A percentile compares a stretch with the other conserved stretches of the same genome.
Evolutionary conservation across 768 basidiomycete genomes (phyloP).

Genomic region (Termitomyces sp.): DNA sequence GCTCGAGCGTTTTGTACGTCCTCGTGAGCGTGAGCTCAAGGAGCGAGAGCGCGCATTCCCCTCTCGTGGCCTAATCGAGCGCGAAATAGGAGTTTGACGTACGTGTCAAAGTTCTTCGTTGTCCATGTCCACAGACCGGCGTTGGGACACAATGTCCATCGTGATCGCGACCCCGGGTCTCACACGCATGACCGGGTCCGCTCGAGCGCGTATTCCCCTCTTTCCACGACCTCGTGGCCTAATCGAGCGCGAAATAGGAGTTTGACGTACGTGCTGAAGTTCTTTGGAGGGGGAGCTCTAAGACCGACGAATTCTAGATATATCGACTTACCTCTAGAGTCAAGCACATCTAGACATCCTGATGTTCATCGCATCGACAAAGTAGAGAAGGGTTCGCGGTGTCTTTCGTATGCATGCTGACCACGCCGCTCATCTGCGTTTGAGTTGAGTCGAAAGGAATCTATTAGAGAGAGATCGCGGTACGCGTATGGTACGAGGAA

Average conservation of each 20-base stretch:
- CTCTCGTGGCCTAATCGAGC: background rate
- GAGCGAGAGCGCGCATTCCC: background rate
- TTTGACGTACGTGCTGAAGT: background rate
- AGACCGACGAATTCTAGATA: background rate
- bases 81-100: background rate
- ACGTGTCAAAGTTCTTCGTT: too few species aligned
- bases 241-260: background rate
- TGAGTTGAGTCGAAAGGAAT: too few species aligned
- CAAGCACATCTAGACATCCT: background rate
- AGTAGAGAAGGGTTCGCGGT: background rate
- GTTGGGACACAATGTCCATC: too few species aligned
- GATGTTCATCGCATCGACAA: background rate
- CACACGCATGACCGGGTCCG: too few species aligned
- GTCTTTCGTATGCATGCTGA: background rate
- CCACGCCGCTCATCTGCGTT: background rate
- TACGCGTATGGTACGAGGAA: too few species aligned
- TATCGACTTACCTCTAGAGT: background rate
- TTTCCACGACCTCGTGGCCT: background rate
- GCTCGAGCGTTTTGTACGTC: background rate
- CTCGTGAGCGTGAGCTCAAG: background rate
- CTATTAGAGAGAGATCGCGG: too few species aligned
- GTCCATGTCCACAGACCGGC: too few species aligned
- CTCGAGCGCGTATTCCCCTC: background rate
- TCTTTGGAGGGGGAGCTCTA: background rate
- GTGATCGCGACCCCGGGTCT: too few species aligned